phyloP scores from a whole-genome alignment of 2,329 filamentous ascomycete genomes.

The Phaeoacremonium minimum region DNA sequence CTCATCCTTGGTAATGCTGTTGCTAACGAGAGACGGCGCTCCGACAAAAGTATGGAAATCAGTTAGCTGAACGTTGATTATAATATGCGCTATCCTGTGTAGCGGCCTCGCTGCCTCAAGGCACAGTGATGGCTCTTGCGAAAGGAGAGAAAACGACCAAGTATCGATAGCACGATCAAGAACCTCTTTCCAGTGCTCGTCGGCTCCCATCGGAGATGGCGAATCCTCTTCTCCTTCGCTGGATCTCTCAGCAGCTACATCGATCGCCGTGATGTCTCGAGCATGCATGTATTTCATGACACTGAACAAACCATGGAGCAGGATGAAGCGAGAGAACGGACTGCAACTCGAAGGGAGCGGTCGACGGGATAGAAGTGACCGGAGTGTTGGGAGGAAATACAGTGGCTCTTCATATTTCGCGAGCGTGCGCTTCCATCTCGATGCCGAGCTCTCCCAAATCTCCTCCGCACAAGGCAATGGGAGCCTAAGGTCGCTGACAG shows the following conservation, averaged over 20 bases:
- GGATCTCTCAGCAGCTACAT: constrained; percentile 11
- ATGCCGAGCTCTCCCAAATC: constrained; percentile 16
- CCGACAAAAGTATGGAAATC: constrained; percentile 20
- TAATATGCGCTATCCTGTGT: constrained; percentile 19
- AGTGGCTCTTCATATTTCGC: constrained; percentile 13
- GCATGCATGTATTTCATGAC: constrained; percentile 18
- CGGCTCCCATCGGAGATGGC: constrained; percentile 1
- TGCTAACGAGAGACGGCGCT: constrained; percentile 14
- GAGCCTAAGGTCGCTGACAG: constrained; percentile 18
- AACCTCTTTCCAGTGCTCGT: constrained; percentile 18
- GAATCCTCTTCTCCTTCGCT: background rate
- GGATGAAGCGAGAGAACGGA: constrained; percentile 16
- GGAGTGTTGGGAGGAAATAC: constrained; percentile 17
- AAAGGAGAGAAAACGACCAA: constrained; percentile 20
- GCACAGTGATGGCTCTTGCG: constrained; percentile 15
- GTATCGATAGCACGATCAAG: constrained; percentile 19
- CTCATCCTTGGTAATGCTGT: background rate
- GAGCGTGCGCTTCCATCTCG: constrained; percentile 14
- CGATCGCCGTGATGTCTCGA: constrained; percentile 13
- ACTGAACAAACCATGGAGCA: constrained; percentile 19
- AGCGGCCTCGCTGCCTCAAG: constrained; percentile 16
- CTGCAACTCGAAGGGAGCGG: constrained; percentile 16
- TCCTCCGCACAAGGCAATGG: constrained; percentile 18
- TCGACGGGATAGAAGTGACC: constrained; percentile 13
- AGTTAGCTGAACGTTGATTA: constrained; percentile 18